These are phyloP conservation scores for Halteria grandinella DNA, from an alignment of 73 alveolate genomes.

Conservation along the genomic window DNA sequence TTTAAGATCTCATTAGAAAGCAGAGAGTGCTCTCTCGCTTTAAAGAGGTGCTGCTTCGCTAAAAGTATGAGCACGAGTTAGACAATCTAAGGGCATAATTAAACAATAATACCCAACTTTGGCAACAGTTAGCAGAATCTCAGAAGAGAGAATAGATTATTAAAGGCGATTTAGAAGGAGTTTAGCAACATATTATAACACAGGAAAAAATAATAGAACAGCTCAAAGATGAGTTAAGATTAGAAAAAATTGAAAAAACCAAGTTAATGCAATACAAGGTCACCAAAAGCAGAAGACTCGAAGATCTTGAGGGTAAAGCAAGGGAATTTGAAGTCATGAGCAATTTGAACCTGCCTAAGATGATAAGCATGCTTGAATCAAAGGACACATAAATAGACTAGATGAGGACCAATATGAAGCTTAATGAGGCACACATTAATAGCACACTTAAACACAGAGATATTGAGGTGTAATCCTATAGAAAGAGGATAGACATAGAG, in stretches of 20 bases:
- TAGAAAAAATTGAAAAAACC: slow-evolving; percentile 28
- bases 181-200: slow-evolving; percentile 40
- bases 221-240: slow-evolving; percentile 42
- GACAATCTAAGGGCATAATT: slow-evolving; percentile 43
- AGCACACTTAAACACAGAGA: neutral
- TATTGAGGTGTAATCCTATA: slow-evolving; percentile 45
- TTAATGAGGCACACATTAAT: slow-evolving; percentile 8
- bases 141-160: slow-evolving; percentile 53
- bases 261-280: slow-evolving; percentile 42
- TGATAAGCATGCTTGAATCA: slow-evolving; percentile 21
- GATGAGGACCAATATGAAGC: neutral
- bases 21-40: slow-evolving; percentile 21
- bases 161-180: slow-evolving; percentile 23
- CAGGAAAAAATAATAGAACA: slow-evolving; percentile 43
- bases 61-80: slow-evolving; percentile 23
- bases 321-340: slow-evolving; percentile 56
- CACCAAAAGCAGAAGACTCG: slow-evolving; percentile 53
- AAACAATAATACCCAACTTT: slow-evolving; percentile 30
- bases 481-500: slow-evolving; percentile 38
- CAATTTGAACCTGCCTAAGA: slow-evolving; percentile 35
- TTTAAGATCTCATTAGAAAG: slow-evolving; percentile 40
- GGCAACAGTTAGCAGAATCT: slow-evolving; percentile 60
- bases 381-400: slow-evolving; percentile 28
- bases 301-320: slow-evolving; percentile 53
- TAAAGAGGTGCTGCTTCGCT: slow-evolving; percentile 24